These are phyloP conservation scores for Nannochloris sp. DNA, from an alignment of 139 green algal species.

Conservation along the genomic window DNA sequence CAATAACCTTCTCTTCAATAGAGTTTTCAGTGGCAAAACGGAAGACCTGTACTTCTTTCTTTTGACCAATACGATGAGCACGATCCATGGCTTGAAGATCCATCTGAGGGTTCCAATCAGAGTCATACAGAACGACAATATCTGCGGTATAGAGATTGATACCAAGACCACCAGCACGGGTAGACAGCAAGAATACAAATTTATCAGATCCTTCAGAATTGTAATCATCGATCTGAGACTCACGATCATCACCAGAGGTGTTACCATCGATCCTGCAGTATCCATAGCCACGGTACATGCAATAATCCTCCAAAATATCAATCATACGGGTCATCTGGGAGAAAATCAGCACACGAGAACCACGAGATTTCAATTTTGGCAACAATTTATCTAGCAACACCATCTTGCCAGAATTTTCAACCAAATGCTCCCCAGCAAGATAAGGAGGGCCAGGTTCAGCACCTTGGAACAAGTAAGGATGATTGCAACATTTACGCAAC, in stretches of 20 bases:
- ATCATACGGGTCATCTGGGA: slow-evolving; percentile 89
- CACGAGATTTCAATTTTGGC: slow-evolving; percentile 65
- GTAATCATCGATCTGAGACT: slow-evolving; percentile 86
- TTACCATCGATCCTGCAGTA: slow-evolving; percentile 99
- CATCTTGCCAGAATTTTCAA: slow-evolving; percentile 84
- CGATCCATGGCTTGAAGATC: slow-evolving; percentile 95
- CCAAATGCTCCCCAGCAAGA: slow-evolving; percentile 80
- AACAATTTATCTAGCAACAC: slow-evolving; percentile 89
- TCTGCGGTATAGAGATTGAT: slow-evolving; percentile 98
- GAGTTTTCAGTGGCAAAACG: slow-evolving; percentile 94
- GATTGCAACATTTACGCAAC: slow-evolving; percentile 98
- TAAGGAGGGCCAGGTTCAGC: slow-evolving; percentile 91
- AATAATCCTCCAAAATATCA: slow-evolving; percentile 97
- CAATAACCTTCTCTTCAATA: slow-evolving; percentile 99
- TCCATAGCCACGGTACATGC: slow-evolving; percentile 62
- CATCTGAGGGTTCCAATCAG: slow-evolving; percentile 59
- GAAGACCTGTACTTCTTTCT: slow-evolving; percentile 99
- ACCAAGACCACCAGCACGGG: slow-evolving; percentile 87
- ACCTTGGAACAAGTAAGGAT: slow-evolving; percentile 84
- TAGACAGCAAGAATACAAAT: slow-evolving; percentile 96
- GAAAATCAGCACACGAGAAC: slow-evolving; percentile 87
- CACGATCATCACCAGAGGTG: slow-evolving; percentile 89
- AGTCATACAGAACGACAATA: slow-evolving; percentile 96
- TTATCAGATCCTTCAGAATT: slow-evolving; percentile 80
- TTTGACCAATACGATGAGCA: slow-evolving; percentile 98